phyloP scores from a whole-genome alignment of 257 asterid genomes.

The Dorcoceras hygrometricum region DNA sequence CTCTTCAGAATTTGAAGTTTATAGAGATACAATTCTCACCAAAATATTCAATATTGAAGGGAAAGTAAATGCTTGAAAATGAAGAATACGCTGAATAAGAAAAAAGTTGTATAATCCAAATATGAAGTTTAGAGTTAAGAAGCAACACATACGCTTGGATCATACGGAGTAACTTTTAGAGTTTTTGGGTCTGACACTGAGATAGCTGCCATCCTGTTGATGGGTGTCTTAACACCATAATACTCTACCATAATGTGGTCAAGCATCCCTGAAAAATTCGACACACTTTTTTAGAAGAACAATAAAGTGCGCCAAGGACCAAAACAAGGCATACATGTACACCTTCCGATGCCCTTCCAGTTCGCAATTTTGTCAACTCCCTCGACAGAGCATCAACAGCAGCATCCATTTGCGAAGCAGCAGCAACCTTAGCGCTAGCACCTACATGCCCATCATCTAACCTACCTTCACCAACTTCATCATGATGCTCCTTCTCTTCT shows the following conservation, averaged over 20 bases:
- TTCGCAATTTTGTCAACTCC: constrained; percentile 77
- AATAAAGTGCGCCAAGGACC: background rate
- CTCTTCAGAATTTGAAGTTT: constrained; percentile 10
- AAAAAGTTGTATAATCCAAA: background rate
- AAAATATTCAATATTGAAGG: background rate
- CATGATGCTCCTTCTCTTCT: constrained; percentile 43
- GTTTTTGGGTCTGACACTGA: constrained; percentile 89
- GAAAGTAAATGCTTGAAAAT: background rate
- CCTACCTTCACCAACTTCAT: constrained; percentile 35
- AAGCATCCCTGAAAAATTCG: constrained; percentile 69
- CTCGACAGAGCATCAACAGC: constrained; percentile 83
- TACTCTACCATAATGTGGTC: constrained; percentile 90
- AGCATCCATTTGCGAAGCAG: constrained; percentile 74
- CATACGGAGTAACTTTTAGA: constrained; percentile 75
- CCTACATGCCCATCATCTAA: constrained; percentile 39
- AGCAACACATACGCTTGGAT: constrained; percentile 59
- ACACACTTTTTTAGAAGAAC: background rate
- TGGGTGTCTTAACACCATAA: constrained; percentile 68
- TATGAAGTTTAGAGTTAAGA: constrained; percentile 15
- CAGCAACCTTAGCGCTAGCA: constrained; percentile 43
- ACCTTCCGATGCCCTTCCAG: constrained; percentile 94
- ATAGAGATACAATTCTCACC: background rate
- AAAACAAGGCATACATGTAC: background rate
- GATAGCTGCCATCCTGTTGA: constrained; percentile 83
- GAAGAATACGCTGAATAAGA: background rate